phyloP scores from a whole-genome alignment of 2,329 filamentous ascomycete genomes.

The Fusarium metavorans region DNA sequence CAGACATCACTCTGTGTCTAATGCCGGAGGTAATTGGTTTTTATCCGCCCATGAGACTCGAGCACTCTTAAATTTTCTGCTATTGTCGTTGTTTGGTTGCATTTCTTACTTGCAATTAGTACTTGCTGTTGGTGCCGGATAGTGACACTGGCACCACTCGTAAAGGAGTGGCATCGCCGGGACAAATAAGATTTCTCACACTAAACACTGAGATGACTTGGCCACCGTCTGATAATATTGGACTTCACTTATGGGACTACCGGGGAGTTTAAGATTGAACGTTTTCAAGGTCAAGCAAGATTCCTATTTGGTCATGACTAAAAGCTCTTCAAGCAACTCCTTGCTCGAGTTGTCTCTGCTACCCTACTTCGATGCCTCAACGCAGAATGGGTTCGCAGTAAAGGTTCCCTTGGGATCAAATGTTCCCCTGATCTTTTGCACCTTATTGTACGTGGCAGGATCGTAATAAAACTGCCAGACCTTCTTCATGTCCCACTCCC shows the following conservation, averaged over 20 bases:
- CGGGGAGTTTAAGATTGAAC: background rate
- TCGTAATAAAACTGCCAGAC: slow-evolving; percentile 52
- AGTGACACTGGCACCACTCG: too few species aligned
- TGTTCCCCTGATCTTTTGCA: slow-evolving; percentile 44
- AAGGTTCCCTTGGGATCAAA: slow-evolving; percentile 53
- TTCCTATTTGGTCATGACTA: background rate
- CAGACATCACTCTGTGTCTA: background rate
- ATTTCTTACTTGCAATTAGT: background rate
- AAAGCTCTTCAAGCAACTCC: background rate
- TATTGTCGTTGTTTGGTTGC: background rate
- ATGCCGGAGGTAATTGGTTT: background rate
- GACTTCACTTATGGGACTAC: background rate
- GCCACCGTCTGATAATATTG: background rate
- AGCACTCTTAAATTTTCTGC: background rate
- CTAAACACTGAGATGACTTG: background rate
- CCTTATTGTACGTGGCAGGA: slow-evolving; percentile 49
- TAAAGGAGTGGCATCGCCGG: background rate
- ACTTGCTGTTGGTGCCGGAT: background rate
- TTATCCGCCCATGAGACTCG: background rate
- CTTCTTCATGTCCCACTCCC: slow-evolving; percentile 48
- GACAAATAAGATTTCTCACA: background rate
- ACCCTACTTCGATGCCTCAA: background rate
- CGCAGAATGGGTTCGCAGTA: slow-evolving; percentile 51
- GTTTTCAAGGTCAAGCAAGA: background rate
- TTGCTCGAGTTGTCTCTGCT: background rate